Base-by-base conservation (phyloP, 257 asterid species). In the Solanum sitiens region DNA sequence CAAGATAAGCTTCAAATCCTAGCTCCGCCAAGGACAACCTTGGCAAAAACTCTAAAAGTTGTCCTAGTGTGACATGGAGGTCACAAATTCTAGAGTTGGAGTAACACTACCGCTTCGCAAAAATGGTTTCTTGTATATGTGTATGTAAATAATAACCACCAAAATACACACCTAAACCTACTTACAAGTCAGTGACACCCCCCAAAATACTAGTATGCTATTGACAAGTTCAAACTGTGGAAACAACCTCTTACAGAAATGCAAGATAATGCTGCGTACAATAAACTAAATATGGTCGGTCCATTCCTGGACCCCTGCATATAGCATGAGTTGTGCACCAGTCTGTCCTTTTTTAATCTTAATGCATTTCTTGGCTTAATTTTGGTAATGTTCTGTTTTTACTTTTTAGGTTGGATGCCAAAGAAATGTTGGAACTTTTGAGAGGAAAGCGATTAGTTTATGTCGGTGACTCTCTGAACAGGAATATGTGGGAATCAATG, bases 401-500 rank as follows among this genome's bases (percentile, higher is more conserved):
- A 47, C 68, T 70, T 42, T 11, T 21, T 93, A 97, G 99, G 89
- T 87, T 97, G 87, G 96, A 95, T 33, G 92, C 92, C 25, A 95
- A 96, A n/a, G 97, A 95, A 90, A 95, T 97, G 92, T 96, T 97
- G 74, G 94, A 92, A 94, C 92, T 98, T 87, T 93, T 97, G 56
- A 91, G 98, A 87, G 98, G 96, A 63, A 89, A 95, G 83, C 95
- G 92, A 87, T 90, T 96, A 85, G 96, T 96, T 14, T 95, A 94
- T 25, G 97, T 96, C 12, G 99, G 99, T 42, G 99, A 96, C 88
- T 96, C 99, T 3, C 91, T 96, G 84, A 96, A 96, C 88, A 93
- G 99, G 89, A 96, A 96, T 93, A 95, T 95, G 99, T 96, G 99
- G 99, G 99, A 96, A 88, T 96, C 99, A 80, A 97, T 95, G 85